phyloP scores from a whole-genome alignment of 495 filamentous ascomycete species.

The Tuber indicum region DNA sequence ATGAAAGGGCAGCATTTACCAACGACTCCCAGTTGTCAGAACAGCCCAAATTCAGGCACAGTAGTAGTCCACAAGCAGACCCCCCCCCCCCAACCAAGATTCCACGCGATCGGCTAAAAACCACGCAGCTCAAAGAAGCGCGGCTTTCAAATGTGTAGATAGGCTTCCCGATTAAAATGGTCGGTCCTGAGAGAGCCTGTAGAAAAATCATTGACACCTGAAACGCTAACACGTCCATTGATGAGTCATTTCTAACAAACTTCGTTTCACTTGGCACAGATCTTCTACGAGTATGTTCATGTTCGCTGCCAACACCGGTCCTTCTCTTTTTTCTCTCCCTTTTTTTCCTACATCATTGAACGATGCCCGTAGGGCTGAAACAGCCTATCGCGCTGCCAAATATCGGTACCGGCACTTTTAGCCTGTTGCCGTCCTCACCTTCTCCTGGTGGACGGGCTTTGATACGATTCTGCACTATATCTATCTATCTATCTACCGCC shows the following conservation, averaged over 20 bases:
- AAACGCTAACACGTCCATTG: background rate
- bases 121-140: background rate
- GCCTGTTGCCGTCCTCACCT: background rate
- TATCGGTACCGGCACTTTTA: background rate
- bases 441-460: background rate
- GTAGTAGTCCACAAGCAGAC: background rate
- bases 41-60: background rate
- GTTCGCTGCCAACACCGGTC: background rate
- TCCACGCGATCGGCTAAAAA: background rate
- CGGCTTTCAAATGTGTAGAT: background rate
- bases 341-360: background rate
- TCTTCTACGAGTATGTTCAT: background rate
- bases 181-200: background rate
- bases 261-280: background rate
- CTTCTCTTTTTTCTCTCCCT: background rate
- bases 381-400: background rate
- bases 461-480: background rate
- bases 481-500: background rate
- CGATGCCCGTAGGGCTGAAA: background rate
- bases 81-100: background rate
- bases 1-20: background rate
- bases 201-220: background rate
- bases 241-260: background rate
- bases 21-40: background rate
- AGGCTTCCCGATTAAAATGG: background rate